Base-by-base conservation (phyloP, 2,329 filamentous ascomycete species). In the Diaporthe eres region DNA sequence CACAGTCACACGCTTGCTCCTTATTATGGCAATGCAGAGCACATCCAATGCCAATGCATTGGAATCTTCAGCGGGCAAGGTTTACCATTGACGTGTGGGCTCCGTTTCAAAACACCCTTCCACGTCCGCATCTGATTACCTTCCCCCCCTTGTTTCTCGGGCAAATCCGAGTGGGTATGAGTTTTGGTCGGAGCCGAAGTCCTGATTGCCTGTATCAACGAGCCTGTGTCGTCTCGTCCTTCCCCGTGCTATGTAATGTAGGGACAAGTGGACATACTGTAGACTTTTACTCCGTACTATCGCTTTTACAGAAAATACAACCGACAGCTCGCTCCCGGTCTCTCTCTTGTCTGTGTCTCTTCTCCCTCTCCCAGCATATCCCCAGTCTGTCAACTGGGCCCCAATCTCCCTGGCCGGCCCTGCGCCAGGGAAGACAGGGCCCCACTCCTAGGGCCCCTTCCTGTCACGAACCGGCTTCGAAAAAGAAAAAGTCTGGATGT, bases 401-500 rank as follows among this genome's bases (percentile, higher is more conserved):
- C 47, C 63, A 68, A 68, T 68, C 34, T 68, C 63, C 63, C 47
- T 68, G 10, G 61, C 25, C 42, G 28, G 25, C 28, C 42, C 44
- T 51, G 61, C 5, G 42, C 42, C 22, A 6, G 17, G 34, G 57
- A 31, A 31, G 57, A 60, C 25, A 49, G 25, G 19, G 63, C 44
- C 47, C 63, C 63, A 53, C 47, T 39, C 22, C 34, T 68, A 53
- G 31, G 47, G 63, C 63, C 47, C 2, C 44, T 37, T 17, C 19
- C 47, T 25, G 63, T 68, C 63, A 68, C 44, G 63, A 51, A 51
- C 63, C 63, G 47, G 63, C 63, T 53, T 68, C 63, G 44, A 67
- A 31, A 31, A 55, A 47, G 42, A 67, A 51, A 51, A 67, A 17
- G 19, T 37, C 28, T 67, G 61, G 44, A 49, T 39, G 63, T 37